phyloP scores from a whole-genome alignment of 2,329 filamentous ascomycete species.

The Ceratocystis eucalypticola region DNA sequence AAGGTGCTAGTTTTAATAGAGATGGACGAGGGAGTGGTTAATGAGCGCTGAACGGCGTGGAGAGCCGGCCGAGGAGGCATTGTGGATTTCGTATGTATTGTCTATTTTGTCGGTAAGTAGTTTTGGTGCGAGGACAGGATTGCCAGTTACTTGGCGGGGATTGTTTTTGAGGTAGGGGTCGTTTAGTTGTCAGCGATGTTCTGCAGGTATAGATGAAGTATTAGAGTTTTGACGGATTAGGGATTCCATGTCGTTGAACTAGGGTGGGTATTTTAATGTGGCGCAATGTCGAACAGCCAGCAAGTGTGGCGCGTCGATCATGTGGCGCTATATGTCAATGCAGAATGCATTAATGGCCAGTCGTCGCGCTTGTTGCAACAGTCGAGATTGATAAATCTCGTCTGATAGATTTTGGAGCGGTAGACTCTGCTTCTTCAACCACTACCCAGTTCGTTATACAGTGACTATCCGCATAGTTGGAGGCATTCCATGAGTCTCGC shows the following conservation, averaged over 20 bases:
- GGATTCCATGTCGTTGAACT: slow-evolving; percentile 1
- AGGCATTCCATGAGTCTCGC: neutral
- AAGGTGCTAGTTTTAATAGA: slow-evolving; percentile 7
- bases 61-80: slow-evolving; percentile 11
- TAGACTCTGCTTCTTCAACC: neutral
- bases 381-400: neutral
- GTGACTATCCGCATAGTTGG: no score
- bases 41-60: slow-evolving; percentile 15
- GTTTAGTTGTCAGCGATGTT: neutral
- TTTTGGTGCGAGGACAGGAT: neutral
- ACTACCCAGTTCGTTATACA: fast-evolving
- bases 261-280: slow-evolving; percentile 1
- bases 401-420: no score
- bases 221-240: neutral
- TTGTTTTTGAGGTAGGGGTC: neutral
- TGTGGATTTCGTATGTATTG: neutral
- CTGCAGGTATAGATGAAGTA: neutral
- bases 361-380: no score
- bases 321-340: neutral
- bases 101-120: no score
- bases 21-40: neutral
- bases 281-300: neutral
- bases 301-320: neutral
- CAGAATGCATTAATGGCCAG: neutral
- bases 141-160: neutral